Base-by-base conservation (phyloP, 345 rosid species). In the Kernera saxatilis region DNA sequence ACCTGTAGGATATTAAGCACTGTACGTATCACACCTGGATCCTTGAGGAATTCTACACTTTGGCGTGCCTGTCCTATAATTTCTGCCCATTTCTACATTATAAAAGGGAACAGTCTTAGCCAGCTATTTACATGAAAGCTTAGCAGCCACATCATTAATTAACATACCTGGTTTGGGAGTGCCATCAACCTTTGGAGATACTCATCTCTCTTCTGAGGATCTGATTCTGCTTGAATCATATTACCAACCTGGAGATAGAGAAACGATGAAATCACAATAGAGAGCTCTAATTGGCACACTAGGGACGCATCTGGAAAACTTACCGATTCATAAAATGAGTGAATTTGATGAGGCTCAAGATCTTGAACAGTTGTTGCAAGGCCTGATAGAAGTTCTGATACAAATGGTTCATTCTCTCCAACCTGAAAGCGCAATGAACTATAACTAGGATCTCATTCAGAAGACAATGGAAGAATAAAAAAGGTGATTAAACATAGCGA, bases 211-310 rank as follows among this genome's bases (percentile, higher is more conserved):
- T 92, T 95, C 64, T 87, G 93, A 14, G 85, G 86, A 82, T 90
- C 99, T 82, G 99, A 51, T 79, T 95, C 99, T 25, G 99, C 99
- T 77, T 92, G 99, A 67, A 95, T 88, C 99, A 95, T 95, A 75
- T 85, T 87, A 63, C 90, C 97, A 64, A 95, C 99, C 99, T 95
- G 73, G 75, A 76, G 46, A 53, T 1, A 71, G 4, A 66, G 55
- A 35, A 49, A 27, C 49, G 14, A 21, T 60, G 46, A 51, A 51
- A 37, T 43, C 53, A 22, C 25, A 45, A 37, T 14, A 44, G 15
- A 65, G 14, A 27, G 22, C 44, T 65, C 71, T 50, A 33, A 60
- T 21, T 55, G 23, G 51, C 69, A 50, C 11, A n/a, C 52, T 7
- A 17, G 32, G 21, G 40, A 55, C 45, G 15, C 37, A 32, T 49